Percentiles rank a stretch among this genome's conserved stretches.
Conservation (phyloP, 2,329 filamentous ascomycete species). For the Alternaria consortialis region DNA sequence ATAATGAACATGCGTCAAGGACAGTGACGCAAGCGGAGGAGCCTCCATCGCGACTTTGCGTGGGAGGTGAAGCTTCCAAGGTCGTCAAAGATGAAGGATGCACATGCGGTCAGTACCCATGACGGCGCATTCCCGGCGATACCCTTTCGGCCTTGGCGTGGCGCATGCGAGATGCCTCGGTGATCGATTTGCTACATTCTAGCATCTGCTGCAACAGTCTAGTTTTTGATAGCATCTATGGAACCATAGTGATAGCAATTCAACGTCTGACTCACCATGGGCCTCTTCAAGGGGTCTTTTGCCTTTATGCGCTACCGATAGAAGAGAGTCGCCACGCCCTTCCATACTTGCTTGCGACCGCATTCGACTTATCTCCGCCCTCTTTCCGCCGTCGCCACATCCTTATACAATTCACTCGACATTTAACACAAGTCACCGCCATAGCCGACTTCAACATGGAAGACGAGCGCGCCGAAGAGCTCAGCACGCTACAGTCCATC, state of each 20-base stretch:
- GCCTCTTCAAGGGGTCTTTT: constrained; percentile 18
- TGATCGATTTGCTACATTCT: not conserved
- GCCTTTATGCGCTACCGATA: constrained; percentile 22
- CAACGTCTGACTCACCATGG: constrained; percentile 28
- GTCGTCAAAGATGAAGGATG: constrained; percentile 15
- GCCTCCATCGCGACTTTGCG: constrained; percentile 53
- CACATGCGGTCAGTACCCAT: constrained; percentile 4
- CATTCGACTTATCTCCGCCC: constrained; percentile 20
- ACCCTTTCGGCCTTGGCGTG: constrained; percentile 15
- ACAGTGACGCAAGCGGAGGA: constrained; percentile 82
- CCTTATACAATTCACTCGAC: not conserved
- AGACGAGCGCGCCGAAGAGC: constrained; percentile 68
- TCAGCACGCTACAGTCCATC: constrained; percentile 68
- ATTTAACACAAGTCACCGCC: not conserved
- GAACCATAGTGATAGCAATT: not conserved
- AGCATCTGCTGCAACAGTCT: not conserved
- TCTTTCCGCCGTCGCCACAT: constrained; percentile 17
- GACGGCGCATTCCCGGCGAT: constrained; percentile 11
- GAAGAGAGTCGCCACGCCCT: constrained; percentile 26
- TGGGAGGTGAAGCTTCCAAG: not conserved
- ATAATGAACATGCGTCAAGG: constrained; percentile 95
- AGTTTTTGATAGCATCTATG: not conserved
- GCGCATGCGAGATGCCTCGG: constrained; percentile 1
- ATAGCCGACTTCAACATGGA: constrained; percentile 50
- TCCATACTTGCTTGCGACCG: constrained; percentile 8